Percentiles rank a stretch among this genome's conserved stretches.
Conservation (phyloP, 768 basidiomycete species). For the Pleurotus salmoneostramineus region DNA sequence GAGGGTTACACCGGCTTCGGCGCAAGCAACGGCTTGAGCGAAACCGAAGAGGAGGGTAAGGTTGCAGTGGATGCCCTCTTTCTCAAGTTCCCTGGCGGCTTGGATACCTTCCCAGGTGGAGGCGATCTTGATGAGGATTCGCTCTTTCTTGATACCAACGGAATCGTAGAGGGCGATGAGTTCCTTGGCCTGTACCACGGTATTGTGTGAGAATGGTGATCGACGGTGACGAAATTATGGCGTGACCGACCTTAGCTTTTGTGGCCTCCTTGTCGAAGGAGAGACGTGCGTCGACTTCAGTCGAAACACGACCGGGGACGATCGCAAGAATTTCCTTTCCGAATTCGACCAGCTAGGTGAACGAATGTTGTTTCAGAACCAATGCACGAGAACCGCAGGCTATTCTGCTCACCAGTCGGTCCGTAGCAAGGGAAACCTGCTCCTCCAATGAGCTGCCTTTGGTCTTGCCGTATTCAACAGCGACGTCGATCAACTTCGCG, state of each 20-base stretch:
- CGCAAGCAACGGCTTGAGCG: slow-evolving; percentile 97
- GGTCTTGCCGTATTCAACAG: slow-evolving; percentile 69
- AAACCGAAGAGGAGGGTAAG: slow-evolving; percentile 99
- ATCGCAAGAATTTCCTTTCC: slow-evolving; percentile 93
- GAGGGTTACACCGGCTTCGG: slow-evolving; percentile 96
- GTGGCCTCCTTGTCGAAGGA: slow-evolving; percentile 95
- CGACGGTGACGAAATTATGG: neutral
- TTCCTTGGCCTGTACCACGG: slow-evolving; percentile 55
- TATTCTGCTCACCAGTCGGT: slow-evolving; percentile 70
- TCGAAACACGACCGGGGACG: slow-evolving; percentile 98
- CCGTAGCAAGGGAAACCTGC: slow-evolving; percentile 77
- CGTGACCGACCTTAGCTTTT: slow-evolving; percentile 66
- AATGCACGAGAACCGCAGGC: neutral
- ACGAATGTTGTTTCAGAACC: neutral
- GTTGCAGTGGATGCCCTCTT: slow-evolving; percentile 97
- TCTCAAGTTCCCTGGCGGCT: slow-evolving; percentile 94
- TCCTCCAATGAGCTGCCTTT: slow-evolving; percentile 77
- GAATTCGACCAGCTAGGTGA: slow-evolving; percentile 88
- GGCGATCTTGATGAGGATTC: slow-evolving; percentile 98
- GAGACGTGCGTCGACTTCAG: slow-evolving; percentile 96
- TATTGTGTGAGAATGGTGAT: slow-evolving; percentile 9
- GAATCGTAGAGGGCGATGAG: slow-evolving; percentile 94
- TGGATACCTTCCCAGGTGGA: slow-evolving; percentile 99
- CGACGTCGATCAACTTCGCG: slow-evolving; percentile 70
- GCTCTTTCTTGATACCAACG: slow-evolving; percentile 90